These are phyloP conservation scores for Spencermartinsiella ligniputridi DNA, from an alignment of 1,139 yeast genomes.

Conservation along the genomic window DNA sequence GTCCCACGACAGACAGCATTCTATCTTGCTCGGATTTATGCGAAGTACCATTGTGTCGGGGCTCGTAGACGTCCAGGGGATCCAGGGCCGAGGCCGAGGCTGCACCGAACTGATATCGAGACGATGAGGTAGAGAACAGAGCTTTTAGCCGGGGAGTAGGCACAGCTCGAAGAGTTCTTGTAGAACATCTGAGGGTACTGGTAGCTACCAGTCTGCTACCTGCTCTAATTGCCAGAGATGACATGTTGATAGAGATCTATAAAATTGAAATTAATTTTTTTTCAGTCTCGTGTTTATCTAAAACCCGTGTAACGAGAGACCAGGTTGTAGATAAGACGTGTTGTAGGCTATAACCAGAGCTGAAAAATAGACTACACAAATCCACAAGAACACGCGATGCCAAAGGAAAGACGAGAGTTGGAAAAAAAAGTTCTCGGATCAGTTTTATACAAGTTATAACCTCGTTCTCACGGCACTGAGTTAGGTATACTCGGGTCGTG, in stretches of 20 bases:
- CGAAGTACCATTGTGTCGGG: constrained; percentile 88
- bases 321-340: no score
- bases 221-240: background rate
- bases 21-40: constrained; percentile 52
- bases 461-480: background rate
- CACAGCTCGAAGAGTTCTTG: background rate
- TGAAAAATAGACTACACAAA: no score
- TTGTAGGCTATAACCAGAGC: no score
- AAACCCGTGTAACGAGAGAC: no score
- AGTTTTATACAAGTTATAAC: no score
- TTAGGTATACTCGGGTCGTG: background rate
- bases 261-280: no score
- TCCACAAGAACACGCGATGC: no score
- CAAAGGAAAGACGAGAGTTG: no score
- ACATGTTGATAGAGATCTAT: no score
- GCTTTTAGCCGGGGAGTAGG: background rate
- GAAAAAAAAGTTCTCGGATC: no score
- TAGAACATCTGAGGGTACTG: background rate
- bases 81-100: constrained; percentile 13
- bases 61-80: constrained; percentile 73
- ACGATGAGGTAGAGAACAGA: background rate
- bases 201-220: background rate
- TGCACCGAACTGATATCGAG: background rate
- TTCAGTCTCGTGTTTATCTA: no score
- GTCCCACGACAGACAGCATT: constrained; percentile 67